A percentile compares a stretch with the other conserved stretches of the same genome.
These are phyloP conservation scores for Lipomyces orientalis DNA, from an alignment of 805 yeast species.

Conservation along the genomic window DNA sequence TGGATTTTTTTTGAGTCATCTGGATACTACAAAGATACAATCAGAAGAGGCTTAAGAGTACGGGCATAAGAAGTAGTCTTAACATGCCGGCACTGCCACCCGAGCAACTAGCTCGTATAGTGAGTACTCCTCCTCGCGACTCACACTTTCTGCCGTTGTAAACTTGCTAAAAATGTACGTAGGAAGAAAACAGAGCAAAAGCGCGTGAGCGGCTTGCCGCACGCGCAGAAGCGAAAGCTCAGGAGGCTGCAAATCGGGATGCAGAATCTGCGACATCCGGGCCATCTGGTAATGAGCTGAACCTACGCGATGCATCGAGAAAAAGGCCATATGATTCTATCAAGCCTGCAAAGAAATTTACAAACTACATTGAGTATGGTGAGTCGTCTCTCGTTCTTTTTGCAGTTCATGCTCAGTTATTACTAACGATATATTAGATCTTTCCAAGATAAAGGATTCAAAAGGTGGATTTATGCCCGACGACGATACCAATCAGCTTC, in stretches of 20 bases:
- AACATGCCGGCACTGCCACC: constrained; percentile 22
- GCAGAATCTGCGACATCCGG: constrained; percentile 19
- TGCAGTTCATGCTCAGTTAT: background rate
- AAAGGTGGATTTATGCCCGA: constrained; percentile 81
- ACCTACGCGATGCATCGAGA: constrained; percentile 31
- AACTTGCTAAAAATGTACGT: background rate
- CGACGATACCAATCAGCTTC: constrained; percentile 43
- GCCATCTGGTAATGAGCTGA: background rate
- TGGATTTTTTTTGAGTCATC: background rate
- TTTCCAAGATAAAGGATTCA: constrained; percentile 86
- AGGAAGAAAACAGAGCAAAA: constrained; percentile 37
- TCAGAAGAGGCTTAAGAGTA: background rate
- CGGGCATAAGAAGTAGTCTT: background rate
- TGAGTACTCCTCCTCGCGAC: constrained; percentile 11
- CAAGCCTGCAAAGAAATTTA: constrained; percentile 42
- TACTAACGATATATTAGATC: constrained; percentile 55
- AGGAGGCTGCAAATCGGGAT: constrained; percentile 28
- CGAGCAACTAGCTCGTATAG: constrained; percentile 37
- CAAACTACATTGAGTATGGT: constrained; percentile 50
- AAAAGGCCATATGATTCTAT: constrained; percentile 37
- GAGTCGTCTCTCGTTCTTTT: constrained; percentile 2
- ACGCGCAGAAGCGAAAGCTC: constrained; percentile 29
- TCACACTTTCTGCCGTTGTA: background rate
- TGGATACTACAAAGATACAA: background rate
- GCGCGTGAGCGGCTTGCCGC: constrained; percentile 37